A percentile compares a stretch with the other conserved stretches of the same genome.
phyloP scores from a whole-genome alignment of 305 asterid genomes.

The Fraxinus floribunda region DNA sequence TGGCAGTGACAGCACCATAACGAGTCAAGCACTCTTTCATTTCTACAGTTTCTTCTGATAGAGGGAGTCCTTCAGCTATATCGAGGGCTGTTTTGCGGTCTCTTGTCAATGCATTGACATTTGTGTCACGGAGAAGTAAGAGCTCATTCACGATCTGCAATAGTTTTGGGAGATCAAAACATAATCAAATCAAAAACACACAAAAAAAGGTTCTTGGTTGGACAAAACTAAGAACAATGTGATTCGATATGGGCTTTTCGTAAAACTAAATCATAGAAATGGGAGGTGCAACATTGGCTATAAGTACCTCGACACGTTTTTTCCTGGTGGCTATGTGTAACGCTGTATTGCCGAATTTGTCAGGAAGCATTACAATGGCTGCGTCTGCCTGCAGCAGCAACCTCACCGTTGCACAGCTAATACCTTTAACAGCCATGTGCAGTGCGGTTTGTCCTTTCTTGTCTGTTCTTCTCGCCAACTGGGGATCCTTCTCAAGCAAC shows the following conservation, averaged over 20 bases:
- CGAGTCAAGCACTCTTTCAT: constrained; percentile 54
- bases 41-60: constrained; percentile 54
- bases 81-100: constrained; percentile 75
- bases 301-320: constrained; percentile 60
- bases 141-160: constrained; percentile 71
- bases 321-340: constrained; percentile 69
- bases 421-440: constrained; percentile 83
- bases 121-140: constrained; percentile 53
- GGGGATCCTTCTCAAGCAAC: constrained; percentile 59
- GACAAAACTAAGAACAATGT: background rate
- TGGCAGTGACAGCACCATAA: constrained; percentile 57
- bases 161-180: background rate
- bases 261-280: background rate
- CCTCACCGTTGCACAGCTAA: constrained; percentile 50
- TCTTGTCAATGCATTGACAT: constrained; percentile 65
- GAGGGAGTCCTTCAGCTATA: constrained; percentile 68
- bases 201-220: background rate
- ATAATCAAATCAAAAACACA: background rate
- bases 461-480: constrained; percentile 65
- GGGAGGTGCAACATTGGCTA: constrained; percentile 9
- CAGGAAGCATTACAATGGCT: constrained; percentile 71
- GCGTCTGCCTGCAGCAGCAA: constrained; percentile 63
- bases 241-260: background rate
- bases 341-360: constrained; percentile 59
- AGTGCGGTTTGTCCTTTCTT: constrained; percentile 77